These are phyloP conservation scores for Seiridium cupressi DNA, from an alignment of 2,329 filamentous ascomycete genomes.

Conservation along the genomic window DNA sequence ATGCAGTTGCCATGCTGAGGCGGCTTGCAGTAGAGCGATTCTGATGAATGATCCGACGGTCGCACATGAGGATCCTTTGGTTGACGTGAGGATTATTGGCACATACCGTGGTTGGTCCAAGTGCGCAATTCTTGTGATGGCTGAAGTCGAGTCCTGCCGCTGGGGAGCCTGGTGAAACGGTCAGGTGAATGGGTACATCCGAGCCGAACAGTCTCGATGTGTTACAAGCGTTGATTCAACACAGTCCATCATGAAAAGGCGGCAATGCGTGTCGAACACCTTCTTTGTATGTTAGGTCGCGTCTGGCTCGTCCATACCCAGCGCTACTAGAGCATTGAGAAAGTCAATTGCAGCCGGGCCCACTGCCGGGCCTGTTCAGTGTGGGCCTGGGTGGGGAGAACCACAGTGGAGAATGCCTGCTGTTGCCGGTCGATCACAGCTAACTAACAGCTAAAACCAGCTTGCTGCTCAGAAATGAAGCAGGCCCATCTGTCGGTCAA, in stretches of 20 bases:
- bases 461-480: neutral
- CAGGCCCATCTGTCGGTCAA: neutral
- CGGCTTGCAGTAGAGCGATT: slow-evolving; percentile 21
- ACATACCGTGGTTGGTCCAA: neutral
- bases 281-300: neutral
- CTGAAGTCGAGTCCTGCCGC: neutral
- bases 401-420: neutral
- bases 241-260: neutral
- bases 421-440: slow-evolving; percentile 1
- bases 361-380: neutral
- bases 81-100: neutral
- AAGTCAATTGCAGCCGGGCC: neutral
- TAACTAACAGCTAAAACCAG: neutral
- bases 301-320: neutral
- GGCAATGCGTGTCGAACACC: neutral
- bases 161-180: neutral
- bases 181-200: neutral
- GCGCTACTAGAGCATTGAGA: neutral
- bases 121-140: neutral
- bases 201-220: neutral
- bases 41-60: neutral
- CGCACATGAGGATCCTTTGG: neutral
- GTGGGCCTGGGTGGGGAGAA: neutral
- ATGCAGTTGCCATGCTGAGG: slow-evolving; percentile 8
- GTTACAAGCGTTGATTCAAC: too few species aligned